A percentile compares a stretch with the other conserved stretches of the same genome.
These are phyloP conservation scores for Dipsacomyces acuminosporus DNA, from an alignment of 371 early-diverging fungal species.

Conservation along the genomic window DNA sequence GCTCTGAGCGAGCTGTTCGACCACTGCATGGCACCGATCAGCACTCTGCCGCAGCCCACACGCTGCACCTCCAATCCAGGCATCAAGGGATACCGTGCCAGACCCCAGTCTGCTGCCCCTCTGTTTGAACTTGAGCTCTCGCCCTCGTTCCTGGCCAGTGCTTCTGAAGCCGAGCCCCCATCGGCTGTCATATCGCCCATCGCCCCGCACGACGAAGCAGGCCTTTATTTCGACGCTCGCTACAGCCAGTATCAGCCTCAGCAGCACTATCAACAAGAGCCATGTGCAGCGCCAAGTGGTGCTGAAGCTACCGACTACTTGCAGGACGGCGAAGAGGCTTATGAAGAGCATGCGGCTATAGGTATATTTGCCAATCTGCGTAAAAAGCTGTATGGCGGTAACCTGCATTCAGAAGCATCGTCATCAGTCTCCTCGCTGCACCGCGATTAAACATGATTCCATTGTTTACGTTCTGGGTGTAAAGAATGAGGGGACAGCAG, in stretches of 20 bases:
- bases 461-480: slow-evolving; percentile 1
- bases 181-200: slow-evolving; percentile 15
- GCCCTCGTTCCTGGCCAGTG: not conserved
- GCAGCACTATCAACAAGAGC: too few species aligned
- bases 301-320: slow-evolving; percentile 2
- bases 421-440: too few species aligned
- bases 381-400: slow-evolving; percentile 41
- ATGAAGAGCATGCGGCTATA: slow-evolving; percentile 9
- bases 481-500: too few species aligned
- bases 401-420: not conserved
- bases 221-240: not conserved
- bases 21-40: slow-evolving; percentile 43
- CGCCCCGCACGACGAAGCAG: slow-evolving; percentile 5
- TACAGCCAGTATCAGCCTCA: too few species aligned
- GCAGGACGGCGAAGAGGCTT: slow-evolving; percentile 4
- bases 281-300: too few species aligned
- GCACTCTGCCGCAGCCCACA: not conserved
- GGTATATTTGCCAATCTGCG: slow-evolving; percentile 44
- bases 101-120: slow-evolving; percentile 40
- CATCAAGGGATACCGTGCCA: slow-evolving; percentile 10
- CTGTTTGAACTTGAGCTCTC: slow-evolving; percentile 13
- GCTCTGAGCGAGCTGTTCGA: slow-evolving; percentile 46
- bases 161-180: not conserved
- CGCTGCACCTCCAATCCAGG: slow-evolving; percentile 3
- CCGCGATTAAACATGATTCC: too few species aligned